Conservation (phyloP, 495 filamentous ascomycete species). For the Eremomyces bilateralis region DNA sequence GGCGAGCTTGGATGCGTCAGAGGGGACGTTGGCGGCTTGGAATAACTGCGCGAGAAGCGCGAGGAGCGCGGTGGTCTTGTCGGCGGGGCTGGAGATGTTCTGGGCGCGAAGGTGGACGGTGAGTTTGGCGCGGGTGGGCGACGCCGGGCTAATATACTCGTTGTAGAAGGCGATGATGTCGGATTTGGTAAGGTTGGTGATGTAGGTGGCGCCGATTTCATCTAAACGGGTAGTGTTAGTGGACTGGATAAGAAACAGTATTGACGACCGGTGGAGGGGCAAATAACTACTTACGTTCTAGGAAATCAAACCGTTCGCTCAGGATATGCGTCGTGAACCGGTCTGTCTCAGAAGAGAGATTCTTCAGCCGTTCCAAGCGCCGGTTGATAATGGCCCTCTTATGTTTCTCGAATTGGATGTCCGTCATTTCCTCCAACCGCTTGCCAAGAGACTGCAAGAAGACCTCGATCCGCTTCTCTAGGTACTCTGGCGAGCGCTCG, state of each 20-base stretch:
- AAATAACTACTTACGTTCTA: conserved; percentile 41
- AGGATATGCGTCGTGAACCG: conserved; percentile 71
- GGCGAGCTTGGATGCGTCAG: conserved; percentile 23
- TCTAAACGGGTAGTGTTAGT: conserved; percentile 20
- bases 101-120: conserved; percentile 69
- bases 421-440: conserved; percentile 50
- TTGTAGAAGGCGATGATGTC: conserved; percentile 65
- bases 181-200: conserved; percentile 51
- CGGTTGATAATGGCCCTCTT: conserved; percentile 79
- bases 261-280: neutral
- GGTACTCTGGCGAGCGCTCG: conserved; percentile 59
- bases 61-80: no score
- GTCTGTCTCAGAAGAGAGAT: conserved; percentile 60
- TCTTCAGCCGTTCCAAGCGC: conserved; percentile 81
- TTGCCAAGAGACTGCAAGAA: conserved; percentile 49
- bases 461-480: conserved; percentile 68
- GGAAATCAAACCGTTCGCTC: conserved; percentile 76
- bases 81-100: no score
- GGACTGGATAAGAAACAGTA: neutral
- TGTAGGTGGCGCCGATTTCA: conserved; percentile 52
- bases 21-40: no score
- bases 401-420: conserved; percentile 73
- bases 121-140: conserved; percentile 52
- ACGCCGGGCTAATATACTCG: conserved; percentile 53
- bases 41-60: no score